These are phyloP conservation scores for Fusarium sarcochroum DNA, from an alignment of 2,329 filamentous ascomycete genomes.

Conservation along the genomic window DNA sequence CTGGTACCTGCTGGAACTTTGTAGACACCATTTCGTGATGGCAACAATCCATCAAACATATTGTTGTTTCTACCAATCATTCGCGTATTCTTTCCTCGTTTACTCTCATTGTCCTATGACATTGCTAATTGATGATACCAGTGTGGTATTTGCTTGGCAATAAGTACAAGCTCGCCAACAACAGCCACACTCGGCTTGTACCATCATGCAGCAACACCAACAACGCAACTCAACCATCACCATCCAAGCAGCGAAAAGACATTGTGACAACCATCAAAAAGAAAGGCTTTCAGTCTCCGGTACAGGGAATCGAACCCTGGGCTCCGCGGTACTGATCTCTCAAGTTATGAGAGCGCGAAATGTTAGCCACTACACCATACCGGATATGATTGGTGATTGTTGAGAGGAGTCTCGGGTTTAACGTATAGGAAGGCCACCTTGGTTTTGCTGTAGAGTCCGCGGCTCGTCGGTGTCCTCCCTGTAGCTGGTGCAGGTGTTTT, in stretches of 20 bases:
- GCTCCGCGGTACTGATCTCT: constrained; percentile 45
- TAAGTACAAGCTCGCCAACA: too few species aligned
- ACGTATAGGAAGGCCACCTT: too few species aligned
- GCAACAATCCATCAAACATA: neutral
- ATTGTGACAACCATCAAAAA: neutral
- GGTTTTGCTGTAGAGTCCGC: too few species aligned
- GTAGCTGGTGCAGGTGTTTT: too few species aligned
- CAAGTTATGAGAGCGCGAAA: constrained; percentile 51
- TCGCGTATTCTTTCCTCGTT: too few species aligned
- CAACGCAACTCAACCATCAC: neutral
- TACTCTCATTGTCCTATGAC: too few species aligned
- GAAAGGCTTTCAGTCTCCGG: constrained; percentile 28
- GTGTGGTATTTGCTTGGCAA: too few species aligned
- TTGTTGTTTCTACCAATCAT: too few species aligned
- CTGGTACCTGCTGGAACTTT: constrained; percentile 36
- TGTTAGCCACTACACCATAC: constrained; percentile 55
- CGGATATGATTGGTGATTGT: constrained; percentile 32
- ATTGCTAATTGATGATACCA: neutral
- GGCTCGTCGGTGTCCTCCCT: too few species aligned
- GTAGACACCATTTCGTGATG: neutral
- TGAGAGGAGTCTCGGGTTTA: too few species aligned
- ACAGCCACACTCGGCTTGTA: too few species aligned
- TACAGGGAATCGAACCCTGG: constrained; percentile 50
- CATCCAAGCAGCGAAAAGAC: neutral
- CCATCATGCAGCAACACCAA: neutral